Conservation (phyloP, 306 rosid genomes). For the Prunus davidiana region DNA sequence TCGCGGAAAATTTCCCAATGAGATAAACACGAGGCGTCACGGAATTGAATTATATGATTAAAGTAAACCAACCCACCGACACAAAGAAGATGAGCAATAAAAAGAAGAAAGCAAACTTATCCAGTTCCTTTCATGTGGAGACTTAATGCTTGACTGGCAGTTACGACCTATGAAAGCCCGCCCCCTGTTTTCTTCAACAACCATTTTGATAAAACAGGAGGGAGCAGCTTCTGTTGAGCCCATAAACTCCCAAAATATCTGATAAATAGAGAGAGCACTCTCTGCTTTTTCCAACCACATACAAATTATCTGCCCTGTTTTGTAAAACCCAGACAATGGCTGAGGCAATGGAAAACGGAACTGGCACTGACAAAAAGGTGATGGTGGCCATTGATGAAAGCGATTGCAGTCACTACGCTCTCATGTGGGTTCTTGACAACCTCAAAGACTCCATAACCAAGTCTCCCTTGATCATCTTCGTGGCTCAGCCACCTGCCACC, state of each 20-base stretch:
- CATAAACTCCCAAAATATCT: neutral
- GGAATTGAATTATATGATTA: too few relatives aligned
- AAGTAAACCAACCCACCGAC: too few relatives aligned
- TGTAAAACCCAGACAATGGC: neutral
- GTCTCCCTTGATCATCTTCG: constrained; percentile 35
- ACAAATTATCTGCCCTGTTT: neutral
- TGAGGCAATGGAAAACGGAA: neutral
- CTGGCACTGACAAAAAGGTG: constrained; percentile 27
- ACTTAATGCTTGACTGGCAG: constrained; percentile 27
- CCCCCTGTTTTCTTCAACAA: constrained; percentile 14
- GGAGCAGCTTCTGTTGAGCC: neutral
- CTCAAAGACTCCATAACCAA: constrained; percentile 39
- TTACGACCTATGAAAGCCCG: constrained; percentile 4
- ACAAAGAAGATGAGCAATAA: too few relatives aligned
- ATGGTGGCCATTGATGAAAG: constrained; percentile 61
- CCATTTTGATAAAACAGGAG: constrained; percentile 4
- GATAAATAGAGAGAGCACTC: neutral
- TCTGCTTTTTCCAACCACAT: neutral
- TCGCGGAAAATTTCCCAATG: too few relatives aligned
- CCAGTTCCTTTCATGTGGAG: neutral
- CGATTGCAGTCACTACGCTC: constrained; percentile 40
- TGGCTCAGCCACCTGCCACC: constrained; percentile 37
- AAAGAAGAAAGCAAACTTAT: neutral
- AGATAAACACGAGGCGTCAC: too few relatives aligned
- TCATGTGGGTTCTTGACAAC: constrained; percentile 45